Percentiles rank a stretch among this genome's conserved stretches.
Conservation (phyloP, 2,329 filamentous ascomycete species). For the Aureobasidium leucospermi region DNA sequence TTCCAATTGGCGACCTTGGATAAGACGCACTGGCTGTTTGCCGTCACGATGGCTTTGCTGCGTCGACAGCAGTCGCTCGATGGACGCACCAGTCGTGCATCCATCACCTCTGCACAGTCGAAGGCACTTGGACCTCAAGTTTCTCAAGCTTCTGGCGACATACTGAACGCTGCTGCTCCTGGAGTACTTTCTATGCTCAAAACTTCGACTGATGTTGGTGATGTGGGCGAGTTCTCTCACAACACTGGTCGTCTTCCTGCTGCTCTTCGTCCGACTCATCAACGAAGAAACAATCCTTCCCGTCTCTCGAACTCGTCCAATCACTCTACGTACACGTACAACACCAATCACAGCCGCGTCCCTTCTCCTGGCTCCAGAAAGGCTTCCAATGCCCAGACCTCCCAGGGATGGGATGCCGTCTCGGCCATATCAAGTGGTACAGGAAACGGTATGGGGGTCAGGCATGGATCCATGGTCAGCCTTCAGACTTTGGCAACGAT, state of each 20-base stretch:
- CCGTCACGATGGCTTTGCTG: slow-evolving; percentile 35
- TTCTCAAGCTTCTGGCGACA: slow-evolving; percentile 19
- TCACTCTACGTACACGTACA: slow-evolving; percentile 22
- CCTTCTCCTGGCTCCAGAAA: slow-evolving; percentile 36
- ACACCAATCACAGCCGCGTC: slow-evolving; percentile 23
- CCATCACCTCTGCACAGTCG: slow-evolving; percentile 35
- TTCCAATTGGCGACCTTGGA: not conserved
- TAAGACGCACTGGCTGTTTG: not conserved
- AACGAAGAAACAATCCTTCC: slow-evolving; percentile 28
- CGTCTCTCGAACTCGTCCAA: slow-evolving; percentile 35
- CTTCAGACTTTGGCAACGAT: slow-evolving; percentile 36
- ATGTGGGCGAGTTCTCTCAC: slow-evolving; percentile 35
- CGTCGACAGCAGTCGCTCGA: slow-evolving; percentile 38
- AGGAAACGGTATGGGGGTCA: not conserved
- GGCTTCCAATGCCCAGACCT: slow-evolving; percentile 30
- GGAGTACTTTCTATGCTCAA: slow-evolving; percentile 44
- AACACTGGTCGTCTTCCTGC: slow-evolving; percentile 31
- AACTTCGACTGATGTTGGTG: slow-evolving; percentile 42
- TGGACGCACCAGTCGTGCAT: slow-evolving; percentile 41
- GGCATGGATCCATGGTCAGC: slow-evolving; percentile 31
- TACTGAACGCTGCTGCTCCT: slow-evolving; percentile 26
- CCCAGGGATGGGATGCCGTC: slow-evolving; percentile 31
- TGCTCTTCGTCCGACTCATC: slow-evolving; percentile 29
- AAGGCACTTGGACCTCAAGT: slow-evolving; percentile 21
- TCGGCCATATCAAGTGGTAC: slow-evolving; percentile 30